Evolutionary conservation across 2,329 filamentous ascomycete species (phyloP), one percentile per base, ranked within the genome.

Genomic region (Onygena corvina): DNA sequence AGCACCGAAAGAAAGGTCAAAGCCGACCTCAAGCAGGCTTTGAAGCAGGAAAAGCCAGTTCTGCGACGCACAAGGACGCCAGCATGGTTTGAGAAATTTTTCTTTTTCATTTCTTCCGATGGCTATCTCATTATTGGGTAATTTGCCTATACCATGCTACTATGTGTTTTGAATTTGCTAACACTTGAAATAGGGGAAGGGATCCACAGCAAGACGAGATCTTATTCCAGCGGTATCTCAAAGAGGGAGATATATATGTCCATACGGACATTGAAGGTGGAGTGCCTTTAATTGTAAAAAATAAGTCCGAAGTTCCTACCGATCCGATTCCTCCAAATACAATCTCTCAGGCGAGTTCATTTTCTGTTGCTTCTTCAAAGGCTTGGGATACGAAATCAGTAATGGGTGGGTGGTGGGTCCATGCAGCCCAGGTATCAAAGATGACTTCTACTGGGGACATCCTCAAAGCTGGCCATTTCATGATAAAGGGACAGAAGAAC

Each of bases 371-470:
- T 54, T 84, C 86, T 6, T 95, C 88, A 1, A 83, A 75, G 50
- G 92, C 90, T 0, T 98, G 92, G 92, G 92, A 96, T 53, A 90
- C 86, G 1, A 98, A 98, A 65, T 90, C 90, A 6, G 80, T 87
- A 12, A 94, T 96, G 85, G 83, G 85, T 14, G 89, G 90, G 6
- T 98, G 86, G 83, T 98, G 92, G 92, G 90, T 93, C 0, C 81
- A 83, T 53, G 83, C 86, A 1, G 82, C 90, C 48, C 89, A 96
- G 64, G 86, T 98, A 0, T 87, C 85, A 7, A 96, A 96, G 67
- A 86, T 80, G 29, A 82, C 84, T 0, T 75, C 81, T 0, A 80
- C 77, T 0, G 90, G 90, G 20, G 89, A 93, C 56, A 90, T 86
- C 58, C 67, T 98, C 4, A 77, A 81, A 0, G 73, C 77, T 0